Evolutionary conservation across 1,139 yeast species (phyloP), one percentile per base, ranked within the genome.

Genomic region (Kluyveromyces sp.): DNA sequence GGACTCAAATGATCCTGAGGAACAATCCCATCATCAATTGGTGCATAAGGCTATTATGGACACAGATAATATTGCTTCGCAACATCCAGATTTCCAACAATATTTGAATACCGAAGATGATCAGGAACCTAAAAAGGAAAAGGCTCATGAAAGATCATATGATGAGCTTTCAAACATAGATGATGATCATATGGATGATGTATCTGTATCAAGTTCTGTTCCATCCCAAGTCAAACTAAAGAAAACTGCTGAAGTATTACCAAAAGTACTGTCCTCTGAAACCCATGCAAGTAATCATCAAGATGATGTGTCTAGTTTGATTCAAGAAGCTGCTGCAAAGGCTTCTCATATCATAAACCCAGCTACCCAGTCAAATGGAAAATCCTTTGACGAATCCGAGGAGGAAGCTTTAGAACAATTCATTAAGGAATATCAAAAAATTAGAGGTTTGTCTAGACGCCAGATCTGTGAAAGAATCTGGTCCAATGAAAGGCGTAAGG

Each of bases 391-490:
- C 47, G 69, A 67, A 21, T 79, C 78, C 37, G 97, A 90, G 63
- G 79, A 75, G 39, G 72, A 68, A 25, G 83, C 87, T 0, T 77
- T 90, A 48, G 92, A 87, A 50, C 75, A 74, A 48, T 88, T 85
- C 56, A 79, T 89, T 54, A 68, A 70, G 15, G 83, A 83, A 21
- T 89, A 85, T 61, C 80, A 86, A 56, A 72, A 69, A 42, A 71
- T 80, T 50, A 73, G 83, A 58, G 74, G 74, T 37, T 70, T 86
- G 66, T 72, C 81, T 4, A 70, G 88, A 46, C 77, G 77, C 43
- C 84, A 83, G 46, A 76, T 88, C 4, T 84, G 96, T 64, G 79
- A 80, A 53, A 71, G 97, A 40, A 86, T 90, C 34, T 90, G 97
- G 97, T 73, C 90, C 5, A 79, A 79, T 53, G 92, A 84, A 53